phyloP scores from a whole-genome alignment of 345 rosid genomes.

The Eucalyptus grandis region DNA sequence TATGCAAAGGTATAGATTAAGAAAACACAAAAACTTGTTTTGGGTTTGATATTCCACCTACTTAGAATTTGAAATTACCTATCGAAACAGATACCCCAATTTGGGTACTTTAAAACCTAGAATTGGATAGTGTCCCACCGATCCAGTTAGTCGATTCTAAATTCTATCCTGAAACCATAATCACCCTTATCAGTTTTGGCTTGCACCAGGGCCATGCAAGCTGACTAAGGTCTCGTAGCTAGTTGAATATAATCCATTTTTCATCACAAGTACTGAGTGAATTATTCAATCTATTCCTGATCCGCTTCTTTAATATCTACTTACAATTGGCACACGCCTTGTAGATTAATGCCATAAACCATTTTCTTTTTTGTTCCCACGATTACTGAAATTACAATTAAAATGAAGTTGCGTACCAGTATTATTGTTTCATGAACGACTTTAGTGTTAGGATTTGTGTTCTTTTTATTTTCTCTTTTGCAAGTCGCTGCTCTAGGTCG shows the following conservation, averaged over 20 bases:
- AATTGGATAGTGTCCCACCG: too few species aligned
- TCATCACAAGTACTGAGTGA: background rate
- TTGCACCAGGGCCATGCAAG: background rate
- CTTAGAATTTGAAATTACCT: too few species aligned
- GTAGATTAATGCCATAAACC: background rate
- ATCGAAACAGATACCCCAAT: too few species aligned
- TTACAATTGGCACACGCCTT: background rate
- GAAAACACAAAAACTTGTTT: too few species aligned
- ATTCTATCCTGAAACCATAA: accelerated
- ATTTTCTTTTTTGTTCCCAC: background rate
- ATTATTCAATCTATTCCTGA: background rate
- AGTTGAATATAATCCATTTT: background rate
- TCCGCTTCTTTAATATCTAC: background rate
- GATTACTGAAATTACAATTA: background rate
- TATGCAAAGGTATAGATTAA: accelerated
- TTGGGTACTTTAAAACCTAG: too few species aligned
- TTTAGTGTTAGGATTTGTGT: background rate
- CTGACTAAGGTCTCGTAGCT: background rate
- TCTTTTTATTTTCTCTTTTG: background rate
- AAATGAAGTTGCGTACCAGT: background rate
- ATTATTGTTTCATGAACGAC: background rate
- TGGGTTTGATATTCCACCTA: too few species aligned
- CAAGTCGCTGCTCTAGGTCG: background rate
- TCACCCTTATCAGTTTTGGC: background rate
- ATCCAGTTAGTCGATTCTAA: accelerated